Evolutionary conservation across 345 rosid species (phyloP).

Genomic region (Hibiscus trionum): DNA sequence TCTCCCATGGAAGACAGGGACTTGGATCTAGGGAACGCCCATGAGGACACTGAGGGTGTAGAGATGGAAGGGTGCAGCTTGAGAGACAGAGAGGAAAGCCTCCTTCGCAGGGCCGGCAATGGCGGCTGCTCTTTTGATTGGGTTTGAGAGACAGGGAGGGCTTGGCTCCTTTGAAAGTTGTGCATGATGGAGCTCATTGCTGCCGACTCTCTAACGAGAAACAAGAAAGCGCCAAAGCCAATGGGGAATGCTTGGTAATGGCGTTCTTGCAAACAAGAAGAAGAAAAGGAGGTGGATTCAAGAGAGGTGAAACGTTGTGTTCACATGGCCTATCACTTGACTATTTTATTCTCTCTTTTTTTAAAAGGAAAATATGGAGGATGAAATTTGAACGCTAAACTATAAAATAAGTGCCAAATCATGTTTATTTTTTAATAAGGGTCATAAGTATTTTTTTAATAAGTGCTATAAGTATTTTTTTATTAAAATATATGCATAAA

Average conservation of each 20-base stretch:
- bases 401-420: too few relatives aligned
- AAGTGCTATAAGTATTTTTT: too few relatives aligned
- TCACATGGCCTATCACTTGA: slow-evolving; percentile 40
- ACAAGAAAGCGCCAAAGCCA: neutral
- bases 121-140: slow-evolving; percentile 17
- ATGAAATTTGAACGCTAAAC: neutral
- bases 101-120: slow-evolving; percentile 38
- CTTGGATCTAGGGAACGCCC: slow-evolving; percentile 56
- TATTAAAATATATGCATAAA: too few relatives aligned
- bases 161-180: slow-evolving; percentile 36
- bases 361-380: neutral
- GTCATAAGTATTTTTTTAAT: too few relatives aligned
- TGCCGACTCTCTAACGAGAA: slow-evolving; percentile 3
- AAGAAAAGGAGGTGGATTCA: neutral
- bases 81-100: slow-evolving; percentile 76
- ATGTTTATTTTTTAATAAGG: too few relatives aligned
- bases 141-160: slow-evolving; percentile 52
- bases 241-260: neutral
- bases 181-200: slow-evolving; percentile 59
- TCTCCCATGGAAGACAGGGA: slow-evolving; percentile 61
- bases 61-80: slow-evolving; percentile 29
- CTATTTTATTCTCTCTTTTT: slow-evolving; percentile 21
- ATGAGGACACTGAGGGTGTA: slow-evolving; percentile 26
- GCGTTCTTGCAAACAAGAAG: neutral
- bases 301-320: slow-evolving; percentile 26